Evolutionary conservation across 192 early-diverging fungal species (phyloP).

Genomic region (Mortierella alpina): DNA sequence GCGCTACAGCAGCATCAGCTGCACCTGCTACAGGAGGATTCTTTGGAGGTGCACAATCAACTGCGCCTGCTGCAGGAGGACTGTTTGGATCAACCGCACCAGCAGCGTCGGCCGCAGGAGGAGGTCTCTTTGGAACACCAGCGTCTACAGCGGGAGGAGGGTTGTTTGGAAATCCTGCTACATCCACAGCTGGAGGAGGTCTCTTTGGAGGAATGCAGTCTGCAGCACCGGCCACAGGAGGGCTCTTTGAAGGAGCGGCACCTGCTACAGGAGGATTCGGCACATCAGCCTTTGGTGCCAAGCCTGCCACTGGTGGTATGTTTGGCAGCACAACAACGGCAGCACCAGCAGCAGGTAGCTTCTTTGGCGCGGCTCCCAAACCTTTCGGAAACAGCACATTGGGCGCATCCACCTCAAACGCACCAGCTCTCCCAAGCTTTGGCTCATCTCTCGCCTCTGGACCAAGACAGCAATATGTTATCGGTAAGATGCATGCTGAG

Average conservation of each 20-base stretch:
- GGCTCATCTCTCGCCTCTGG: slow-evolving; percentile 52
- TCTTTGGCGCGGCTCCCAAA: slow-evolving; percentile 42
- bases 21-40: slow-evolving; percentile 30
- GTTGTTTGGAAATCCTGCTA: slow-evolving; percentile 44
- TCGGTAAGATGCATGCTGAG: slow-evolving; percentile 11
- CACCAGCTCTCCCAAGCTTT: slow-evolving; percentile 34
- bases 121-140: slow-evolving; percentile 38
- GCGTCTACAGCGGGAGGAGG: slow-evolving; percentile 36
- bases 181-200: slow-evolving; percentile 17
- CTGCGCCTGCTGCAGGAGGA: slow-evolving; percentile 23
- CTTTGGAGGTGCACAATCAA: slow-evolving; percentile 44
- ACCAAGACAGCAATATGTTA: slow-evolving; percentile 56
- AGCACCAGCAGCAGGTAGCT: slow-evolving; percentile 22
- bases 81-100: slow-evolving; percentile 27
- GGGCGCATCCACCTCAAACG: slow-evolving; percentile 34
- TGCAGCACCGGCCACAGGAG: slow-evolving; percentile 14
- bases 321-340: slow-evolving; percentile 29
- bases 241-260: slow-evolving; percentile 22
- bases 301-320: slow-evolving; percentile 7
- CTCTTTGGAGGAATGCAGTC: slow-evolving; percentile 13
- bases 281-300: slow-evolving; percentile 38
- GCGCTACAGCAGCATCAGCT: slow-evolving; percentile 8
- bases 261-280: slow-evolving; percentile 25
- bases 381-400: slow-evolving; percentile 29
- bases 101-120: slow-evolving; percentile 33